These are phyloP conservation scores for Dictyostelium capitatum DNA, from an alignment of 78 protist species.

Conservation along the genomic window DNA sequence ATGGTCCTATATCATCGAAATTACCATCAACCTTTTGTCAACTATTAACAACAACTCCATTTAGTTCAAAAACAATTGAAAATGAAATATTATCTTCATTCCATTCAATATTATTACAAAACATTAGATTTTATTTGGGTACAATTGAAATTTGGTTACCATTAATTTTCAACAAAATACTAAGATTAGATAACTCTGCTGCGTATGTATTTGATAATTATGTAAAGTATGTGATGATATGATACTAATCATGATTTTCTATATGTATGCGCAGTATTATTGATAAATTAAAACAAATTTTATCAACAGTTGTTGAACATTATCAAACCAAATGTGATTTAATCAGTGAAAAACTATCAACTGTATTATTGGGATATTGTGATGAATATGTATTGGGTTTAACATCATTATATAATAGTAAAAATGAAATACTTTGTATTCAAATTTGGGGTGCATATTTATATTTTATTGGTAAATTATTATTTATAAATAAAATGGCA, in stretches of 20 bases:
- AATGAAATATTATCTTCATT: slow-evolving; percentile 39
- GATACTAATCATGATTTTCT: background rate
- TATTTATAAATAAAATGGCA: slow-evolving; percentile 11
- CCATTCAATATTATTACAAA: slow-evolving; percentile 11
- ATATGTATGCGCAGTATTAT: background rate
- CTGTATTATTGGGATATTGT: background rate
- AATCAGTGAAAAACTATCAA: background rate
- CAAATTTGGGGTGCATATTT: slow-evolving; percentile 43
- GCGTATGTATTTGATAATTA: background rate
- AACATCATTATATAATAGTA: background rate
- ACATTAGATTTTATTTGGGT: background rate
- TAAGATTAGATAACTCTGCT: background rate
- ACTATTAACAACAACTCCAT: slow-evolving; percentile 19
- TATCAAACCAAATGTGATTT: background rate
- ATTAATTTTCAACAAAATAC: background rate
- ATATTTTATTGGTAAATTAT: slow-evolving; percentile 3
- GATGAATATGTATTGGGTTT: background rate
- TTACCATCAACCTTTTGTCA: slow-evolving; percentile 2
- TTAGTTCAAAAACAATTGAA: slow-evolving; percentile 56
- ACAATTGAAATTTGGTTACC: slow-evolving; percentile 41
- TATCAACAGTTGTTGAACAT: background rate
- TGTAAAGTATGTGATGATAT: background rate
- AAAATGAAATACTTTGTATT: background rate
- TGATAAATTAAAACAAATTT: background rate
- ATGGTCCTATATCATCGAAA: slow-evolving; percentile 53